Evolutionary conservation across 176 grass and related monocot species (phyloP), one percentile per base, ranked within the genome.

Genomic region (Secale cereale): DNA sequence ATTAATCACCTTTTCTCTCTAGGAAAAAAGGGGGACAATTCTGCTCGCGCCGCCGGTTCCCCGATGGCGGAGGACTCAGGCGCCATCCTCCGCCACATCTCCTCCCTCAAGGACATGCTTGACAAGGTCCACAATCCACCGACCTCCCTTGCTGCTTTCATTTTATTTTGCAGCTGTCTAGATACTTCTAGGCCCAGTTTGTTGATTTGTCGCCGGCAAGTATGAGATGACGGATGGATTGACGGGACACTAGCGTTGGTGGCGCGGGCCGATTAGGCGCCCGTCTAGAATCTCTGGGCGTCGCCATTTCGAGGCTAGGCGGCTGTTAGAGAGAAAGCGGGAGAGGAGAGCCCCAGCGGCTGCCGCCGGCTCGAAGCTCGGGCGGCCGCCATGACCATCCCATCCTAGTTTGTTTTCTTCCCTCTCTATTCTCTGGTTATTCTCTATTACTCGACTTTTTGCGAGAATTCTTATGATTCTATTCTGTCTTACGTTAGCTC

Each of bases 31-130:
- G 0, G 17, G 50, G 20, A 74, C 83, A 30, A 37, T 45, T 69
- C 48, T 46, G 59, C 36, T 26, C 19, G 79, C 62, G 40, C 70
- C 36, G 30, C 37, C 23, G 16, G 31, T 62, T 40, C 4, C 8
- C 16, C 45, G 59, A 88, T 88, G 81, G 86, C 90, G 87, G 92
- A 93, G 91, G 92, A 97, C 72, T 97, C 92, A 3, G 79, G 82
- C 70, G 86, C 87, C 82, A 98, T 94, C 86, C 92, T 97, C 76
- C 90, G 91, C 72, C 89, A 94, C 79, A 97, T 97, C 54, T 94
- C 92, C 67, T 91, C 95, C 77, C 90, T 98, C 70, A 93, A 98
- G 89, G 95, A 93, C 29, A 98, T 98, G 95, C 91, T 98, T 79
- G 91, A 98, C 91, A 88, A 93, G 92, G 95, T 94, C 71, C 68